Evolutionary conservation across 192 early-diverging fungal genomes (phyloP).

Genomic region (Gigaspora rosea): DNA sequence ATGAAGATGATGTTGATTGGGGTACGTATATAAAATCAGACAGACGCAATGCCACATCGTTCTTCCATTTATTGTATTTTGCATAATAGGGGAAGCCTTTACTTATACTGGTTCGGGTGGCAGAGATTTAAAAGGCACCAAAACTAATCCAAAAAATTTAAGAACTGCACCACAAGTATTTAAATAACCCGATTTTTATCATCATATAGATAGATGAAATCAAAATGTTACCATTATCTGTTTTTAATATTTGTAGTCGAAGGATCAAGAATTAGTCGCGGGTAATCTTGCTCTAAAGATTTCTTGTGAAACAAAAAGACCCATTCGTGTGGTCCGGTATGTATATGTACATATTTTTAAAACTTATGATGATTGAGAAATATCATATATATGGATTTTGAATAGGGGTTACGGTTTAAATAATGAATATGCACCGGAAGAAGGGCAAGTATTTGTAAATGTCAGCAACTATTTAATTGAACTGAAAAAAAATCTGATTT

Average conservation of each 20-base stretch:
- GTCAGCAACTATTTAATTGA: neutral
- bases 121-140: slow-evolving; percentile 17
- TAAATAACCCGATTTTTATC: neutral
- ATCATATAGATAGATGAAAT: neutral
- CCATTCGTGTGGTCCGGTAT: slow-evolving; percentile 10
- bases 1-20: slow-evolving; percentile 34
- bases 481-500: neutral
- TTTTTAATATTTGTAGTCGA: neutral
- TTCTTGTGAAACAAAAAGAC: slow-evolving; percentile 24
- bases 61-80: neutral
- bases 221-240: neutral
- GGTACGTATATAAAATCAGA: neutral
- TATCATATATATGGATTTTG: neutral
- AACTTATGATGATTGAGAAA: neutral
- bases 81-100: slow-evolving; percentile 9
- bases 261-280: neutral
- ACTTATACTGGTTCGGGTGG: slow-evolving; percentile 28
- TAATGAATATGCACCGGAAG: slow-evolving; percentile 7
- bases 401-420: slow-evolving; percentile 1
- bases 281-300: slow-evolving; percentile 9
- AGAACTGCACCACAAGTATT: slow-evolving; percentile 3
- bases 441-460: neutral
- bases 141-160: slow-evolving; percentile 11
- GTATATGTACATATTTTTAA: neutral
- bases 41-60: neutral